These are phyloP conservation scores for Isatis lusitanica DNA, from an alignment of 441 rosid species.

Conservation along the genomic window DNA sequence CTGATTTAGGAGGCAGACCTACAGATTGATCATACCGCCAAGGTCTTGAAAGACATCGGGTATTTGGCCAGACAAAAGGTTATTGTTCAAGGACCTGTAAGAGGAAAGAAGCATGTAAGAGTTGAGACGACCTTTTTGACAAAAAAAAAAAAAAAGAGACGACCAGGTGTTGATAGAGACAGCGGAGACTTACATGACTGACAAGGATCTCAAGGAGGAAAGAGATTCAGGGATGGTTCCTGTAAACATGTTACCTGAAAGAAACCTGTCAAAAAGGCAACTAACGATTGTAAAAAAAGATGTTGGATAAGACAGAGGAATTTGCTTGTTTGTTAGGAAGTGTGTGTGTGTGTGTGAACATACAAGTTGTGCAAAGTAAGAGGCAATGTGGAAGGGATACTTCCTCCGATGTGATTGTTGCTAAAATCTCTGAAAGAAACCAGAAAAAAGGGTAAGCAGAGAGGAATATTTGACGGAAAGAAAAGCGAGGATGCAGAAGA, in stretches of 20 bases:
- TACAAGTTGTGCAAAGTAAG: background rate
- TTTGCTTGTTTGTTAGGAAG: background rate
- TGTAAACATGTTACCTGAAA: background rate
- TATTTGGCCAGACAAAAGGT: background rate
- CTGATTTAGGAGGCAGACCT: background rate
- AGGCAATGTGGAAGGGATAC: background rate
- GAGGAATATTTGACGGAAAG: background rate
- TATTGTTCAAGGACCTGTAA: background rate
- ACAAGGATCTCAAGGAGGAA: background rate
- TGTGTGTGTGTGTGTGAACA: background rate
- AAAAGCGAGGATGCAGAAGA: background rate
- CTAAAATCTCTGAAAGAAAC: background rate
- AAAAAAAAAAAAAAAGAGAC: too few relatives aligned
- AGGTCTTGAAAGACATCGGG: background rate
- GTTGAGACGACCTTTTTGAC: too few relatives aligned
- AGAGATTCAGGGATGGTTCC: background rate
- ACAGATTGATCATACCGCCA: background rate
- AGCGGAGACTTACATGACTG: background rate
- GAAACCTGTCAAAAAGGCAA: background rate
- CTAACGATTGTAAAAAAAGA: too few relatives aligned
- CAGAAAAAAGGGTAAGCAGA: background rate
- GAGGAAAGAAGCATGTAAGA: background rate
- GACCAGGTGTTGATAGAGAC: background rate
- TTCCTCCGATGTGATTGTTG: constrained; percentile 6
- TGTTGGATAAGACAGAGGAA: background rate